phyloP scores from a whole-genome alignment of 164 flowering plant species.

The Amborella trichopoda region DNA sequence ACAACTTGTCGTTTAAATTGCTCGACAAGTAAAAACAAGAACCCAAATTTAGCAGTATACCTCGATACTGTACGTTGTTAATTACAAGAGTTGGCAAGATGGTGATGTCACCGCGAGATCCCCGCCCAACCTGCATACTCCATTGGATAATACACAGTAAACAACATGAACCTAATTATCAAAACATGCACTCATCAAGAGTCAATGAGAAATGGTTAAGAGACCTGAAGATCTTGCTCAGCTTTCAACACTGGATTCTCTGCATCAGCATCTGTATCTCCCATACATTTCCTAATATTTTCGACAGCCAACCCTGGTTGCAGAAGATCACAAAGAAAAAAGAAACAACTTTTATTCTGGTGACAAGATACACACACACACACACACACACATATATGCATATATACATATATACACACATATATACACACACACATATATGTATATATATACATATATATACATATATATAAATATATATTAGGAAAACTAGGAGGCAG shows the following conservation, averaged over 20 bases:
- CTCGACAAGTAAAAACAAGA: not conserved
- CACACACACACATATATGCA: too few relatives aligned
- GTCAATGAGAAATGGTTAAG: not conserved
- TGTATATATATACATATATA: too few relatives aligned
- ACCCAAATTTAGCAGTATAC: constrained; percentile 21
- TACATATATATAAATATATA: too few relatives aligned
- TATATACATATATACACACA: too few relatives aligned
- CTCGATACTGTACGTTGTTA: constrained; percentile 86
- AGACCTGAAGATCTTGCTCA: constrained; percentile 78
- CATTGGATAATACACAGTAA: too few relatives aligned
- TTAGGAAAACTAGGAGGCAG: too few relatives aligned
- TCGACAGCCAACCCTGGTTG: constrained; percentile 50
- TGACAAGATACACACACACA: too few relatives aligned
- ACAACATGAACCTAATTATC: not conserved
- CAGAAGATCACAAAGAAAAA: too few relatives aligned
- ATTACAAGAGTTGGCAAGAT: constrained; percentile 88
- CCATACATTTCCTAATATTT: constrained; percentile 68
- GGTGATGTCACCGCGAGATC: constrained; percentile 87
- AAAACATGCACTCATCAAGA: not conserved
- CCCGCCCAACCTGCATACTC: constrained; percentile 53
- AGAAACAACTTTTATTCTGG: too few relatives aligned
- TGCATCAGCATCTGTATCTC: constrained; percentile 73
- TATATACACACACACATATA: too few relatives aligned
- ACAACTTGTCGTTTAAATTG: too few relatives aligned
- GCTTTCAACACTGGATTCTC: constrained; percentile 64